Evolutionary conservation across 805 yeast species (phyloP).

Genomic region (Priceomyces carsonii): DNA sequence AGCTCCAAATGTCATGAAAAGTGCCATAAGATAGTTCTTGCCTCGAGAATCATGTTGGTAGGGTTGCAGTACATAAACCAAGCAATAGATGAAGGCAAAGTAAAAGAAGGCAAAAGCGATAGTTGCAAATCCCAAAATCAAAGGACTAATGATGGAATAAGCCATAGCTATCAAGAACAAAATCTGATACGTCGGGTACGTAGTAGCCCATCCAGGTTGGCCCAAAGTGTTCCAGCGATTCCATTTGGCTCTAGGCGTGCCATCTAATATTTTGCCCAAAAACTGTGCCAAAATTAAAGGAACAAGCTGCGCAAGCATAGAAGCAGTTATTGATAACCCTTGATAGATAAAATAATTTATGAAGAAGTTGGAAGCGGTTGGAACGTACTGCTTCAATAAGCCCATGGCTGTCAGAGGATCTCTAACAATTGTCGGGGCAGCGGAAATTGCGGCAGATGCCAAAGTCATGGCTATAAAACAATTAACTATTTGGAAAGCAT

Average conservation of each 20-base stretch:
- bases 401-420: slow-evolving; percentile 74
- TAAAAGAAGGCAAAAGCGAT: slow-evolving; percentile 58
- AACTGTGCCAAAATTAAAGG: slow-evolving; percentile 69
- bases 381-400: slow-evolving; percentile 73
- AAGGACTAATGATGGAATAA: slow-evolving; percentile 79
- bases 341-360: slow-evolving; percentile 78
- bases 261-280: slow-evolving; percentile 70
- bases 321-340: slow-evolving; percentile 80
- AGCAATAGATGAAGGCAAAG: slow-evolving; percentile 61
- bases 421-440: slow-evolving; percentile 65
- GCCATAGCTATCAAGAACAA: slow-evolving; percentile 70
- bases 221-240: slow-evolving; percentile 63
- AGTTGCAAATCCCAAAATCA: slow-evolving; percentile 66
- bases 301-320: slow-evolving; percentile 72
- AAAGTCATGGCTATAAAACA: slow-evolving; percentile 83
- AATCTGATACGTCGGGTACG: slow-evolving; percentile 76
- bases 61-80: slow-evolving; percentile 63
- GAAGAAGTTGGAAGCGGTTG: slow-evolving; percentile 90
- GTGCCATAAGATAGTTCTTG: slow-evolving; percentile 68
- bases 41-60: slow-evolving; percentile 64
- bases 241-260: slow-evolving; percentile 94
- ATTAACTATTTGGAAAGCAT: slow-evolving; percentile 87
- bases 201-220: slow-evolving; percentile 76
- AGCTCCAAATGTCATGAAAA: slow-evolving; percentile 72
- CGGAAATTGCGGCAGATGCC: slow-evolving; percentile 81